Evolutionary conservation across 768 basidiomycete species (phyloP), one percentile per base, ranked within the genome.

Genomic region (Xanthoconium stramineum): DNA sequence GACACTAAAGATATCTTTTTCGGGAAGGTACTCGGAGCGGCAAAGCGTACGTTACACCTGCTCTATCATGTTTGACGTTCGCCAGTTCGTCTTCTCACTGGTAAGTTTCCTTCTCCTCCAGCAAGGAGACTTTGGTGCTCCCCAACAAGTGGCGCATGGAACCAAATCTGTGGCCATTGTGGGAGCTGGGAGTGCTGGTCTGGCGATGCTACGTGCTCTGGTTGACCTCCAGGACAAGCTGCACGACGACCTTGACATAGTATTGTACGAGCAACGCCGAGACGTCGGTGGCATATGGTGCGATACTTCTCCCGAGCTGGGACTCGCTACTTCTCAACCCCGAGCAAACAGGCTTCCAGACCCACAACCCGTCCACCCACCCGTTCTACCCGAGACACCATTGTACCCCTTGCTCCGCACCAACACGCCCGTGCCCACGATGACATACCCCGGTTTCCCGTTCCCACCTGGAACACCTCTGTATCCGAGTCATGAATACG

Each of bases 271-370:
- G 60, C 76, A 81, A 64, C 74, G 81, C 33, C 65, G 68, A 36
- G 75, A 73, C 58, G 72, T 85, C 6, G 83, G 81, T n/a, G 83
- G 84, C 13, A 67, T 85, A 49, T 86, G 84, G 84, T 78, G 57
- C 39, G 72, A 53, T 37, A 10, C 10, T 32, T 40, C 38, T 19
- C 33, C 40, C 40, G 6, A n/a, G n/a, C 9, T 10, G 12, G n/a
- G 7, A 9, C 8, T 14, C 13, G 6, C n/a, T 14, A 28, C 17
- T 36, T 12, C 20, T 24, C 19, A 35, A 36, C 2, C 12, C 20
- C 8, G 20, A 14, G 3, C 43, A 39, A 17, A 24, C 50, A 74
- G 75, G 74, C 65, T 78, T 2, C 70, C 70, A 10, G 76, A 78
- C 17, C 55, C 61, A 3, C 57, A 63, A 6, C 50, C 55, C 15